Conservation (phyloP, 345 rosid genomes). For the Crucihimalaya himalaica region DNA sequence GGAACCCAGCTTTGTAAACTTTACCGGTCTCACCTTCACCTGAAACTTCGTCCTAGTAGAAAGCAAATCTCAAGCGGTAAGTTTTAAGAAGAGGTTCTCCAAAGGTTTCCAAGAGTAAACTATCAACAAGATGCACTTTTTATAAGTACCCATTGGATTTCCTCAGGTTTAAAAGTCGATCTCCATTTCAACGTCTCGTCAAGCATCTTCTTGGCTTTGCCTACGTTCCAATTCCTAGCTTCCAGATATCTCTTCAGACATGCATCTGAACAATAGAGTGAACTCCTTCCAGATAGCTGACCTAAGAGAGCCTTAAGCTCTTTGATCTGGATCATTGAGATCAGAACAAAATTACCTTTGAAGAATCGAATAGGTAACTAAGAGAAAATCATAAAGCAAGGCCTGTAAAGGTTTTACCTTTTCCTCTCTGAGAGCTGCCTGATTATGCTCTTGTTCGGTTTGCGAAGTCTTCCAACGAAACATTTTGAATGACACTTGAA, state of each 20-base stretch:
- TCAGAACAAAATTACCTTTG: not conserved
- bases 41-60: conserved; percentile 67
- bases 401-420: conserved; percentile 51
- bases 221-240: conserved; percentile 82
- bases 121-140: not conserved
- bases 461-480: conserved; percentile 63
- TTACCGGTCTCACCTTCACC: conserved; percentile 94
- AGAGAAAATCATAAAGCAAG: not conserved
- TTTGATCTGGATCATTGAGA: conserved; percentile 46
- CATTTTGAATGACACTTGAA: conserved; percentile 46
- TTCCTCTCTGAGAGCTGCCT: conserved; percentile 46
- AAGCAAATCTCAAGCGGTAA: not conserved
- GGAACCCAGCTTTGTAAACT: conserved; percentile 80
- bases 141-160: conserved; percentile 72
- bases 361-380: not conserved
- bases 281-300: conserved; percentile 55
- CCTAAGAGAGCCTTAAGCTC: conserved; percentile 67
- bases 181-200: conserved; percentile 84
- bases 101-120: not conserved
- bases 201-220: conserved; percentile 81
- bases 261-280: conserved; percentile 63
- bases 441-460: conserved; percentile 51
- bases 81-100: not conserved
- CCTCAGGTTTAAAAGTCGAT: conserved; percentile 78
- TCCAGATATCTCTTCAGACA: conserved; percentile 88